These are phyloP conservation scores for Luvunga scandens DNA, from an alignment of 345 rosid genomes.

Conservation along the genomic window DNA sequence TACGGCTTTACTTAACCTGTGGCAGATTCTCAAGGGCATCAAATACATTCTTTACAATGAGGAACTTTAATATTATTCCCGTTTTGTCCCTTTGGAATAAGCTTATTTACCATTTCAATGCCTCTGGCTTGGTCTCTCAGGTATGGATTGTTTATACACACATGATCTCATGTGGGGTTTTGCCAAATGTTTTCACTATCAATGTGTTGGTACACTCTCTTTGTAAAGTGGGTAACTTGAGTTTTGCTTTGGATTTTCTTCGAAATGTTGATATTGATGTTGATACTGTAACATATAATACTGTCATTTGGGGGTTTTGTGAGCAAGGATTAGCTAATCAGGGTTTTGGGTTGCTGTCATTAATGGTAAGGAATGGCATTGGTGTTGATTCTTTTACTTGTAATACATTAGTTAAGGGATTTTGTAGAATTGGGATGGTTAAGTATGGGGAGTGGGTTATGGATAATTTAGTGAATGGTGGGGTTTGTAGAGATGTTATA, in stretches of 20 bases:
- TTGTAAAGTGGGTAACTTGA: conserved; percentile 66
- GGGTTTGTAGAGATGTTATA: conserved; percentile 42
- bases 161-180: conserved; percentile 63
- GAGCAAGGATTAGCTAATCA: conserved; percentile 50
- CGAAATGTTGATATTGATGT: conserved; percentile 40
- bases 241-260: conserved; percentile 52
- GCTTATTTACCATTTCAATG: conserved; percentile 55
- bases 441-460: conserved; percentile 50
- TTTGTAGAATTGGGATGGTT: conserved; percentile 55
- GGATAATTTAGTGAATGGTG: conserved; percentile 46
- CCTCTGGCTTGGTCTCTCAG: conserved; percentile 64
- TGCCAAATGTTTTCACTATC: conserved; percentile 56
- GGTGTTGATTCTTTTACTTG: conserved; percentile 60
- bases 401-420: conserved; percentile 75
- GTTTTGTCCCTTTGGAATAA: conserved; percentile 51
- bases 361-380: conserved; percentile 68
- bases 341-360: conserved; percentile 62
- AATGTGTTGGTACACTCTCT: conserved; percentile 79
- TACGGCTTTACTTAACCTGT: conserved; percentile 60
- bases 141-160: conserved; percentile 58
- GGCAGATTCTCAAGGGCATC: conserved; percentile 60
- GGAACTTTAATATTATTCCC: conserved; percentile 47
- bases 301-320: conserved; percentile 81
- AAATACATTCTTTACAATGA: conserved; percentile 59
- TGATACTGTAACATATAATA: conserved; percentile 72